A percentile compares a stretch with the other conserved stretches of the same genome.
Conservation (phyloP, 805 yeast species). For the Starmerella lactis-condensi region DNA sequence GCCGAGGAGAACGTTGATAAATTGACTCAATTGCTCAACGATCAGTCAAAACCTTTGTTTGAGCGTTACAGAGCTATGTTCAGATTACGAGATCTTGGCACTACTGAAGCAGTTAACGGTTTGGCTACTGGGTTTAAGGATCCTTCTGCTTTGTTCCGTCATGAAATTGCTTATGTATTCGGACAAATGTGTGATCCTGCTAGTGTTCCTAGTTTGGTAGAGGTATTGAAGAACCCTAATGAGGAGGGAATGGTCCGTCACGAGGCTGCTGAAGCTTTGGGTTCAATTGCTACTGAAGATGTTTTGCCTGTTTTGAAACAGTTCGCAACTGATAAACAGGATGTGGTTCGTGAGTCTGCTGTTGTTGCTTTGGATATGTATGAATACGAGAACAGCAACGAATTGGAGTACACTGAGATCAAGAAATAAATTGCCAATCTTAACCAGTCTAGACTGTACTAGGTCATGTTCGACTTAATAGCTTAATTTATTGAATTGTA, state of each 20-base stretch:
- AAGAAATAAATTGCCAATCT: too few species aligned
- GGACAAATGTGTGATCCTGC: constrained; percentile 93
- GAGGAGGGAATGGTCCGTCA: constrained; percentile 99
- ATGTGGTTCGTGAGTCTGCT: constrained; percentile 91
- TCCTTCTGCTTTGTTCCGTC: constrained; percentile 84
- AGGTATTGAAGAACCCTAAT: constrained; percentile 51
- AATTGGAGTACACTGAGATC: constrained; percentile 51
- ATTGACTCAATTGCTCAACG: constrained; percentile 50
- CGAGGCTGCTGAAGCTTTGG: constrained; percentile 98
- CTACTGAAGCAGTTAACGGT: constrained; percentile 82
- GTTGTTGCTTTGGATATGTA: constrained; percentile 96
- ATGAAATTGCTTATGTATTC: constrained; percentile 94
- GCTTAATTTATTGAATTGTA: too few species aligned
- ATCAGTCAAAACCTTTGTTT: constrained; percentile 61
- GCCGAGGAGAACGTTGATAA: constrained; percentile 43
- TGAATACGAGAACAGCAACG: constrained; percentile 75
- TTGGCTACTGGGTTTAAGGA: constrained; percentile 79
- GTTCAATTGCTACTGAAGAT: constrained; percentile 90
- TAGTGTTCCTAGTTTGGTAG: constrained; percentile 69
- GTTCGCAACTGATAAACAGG: constrained; percentile 62
- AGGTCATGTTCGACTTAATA: too few species aligned
- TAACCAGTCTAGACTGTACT: too few species aligned
- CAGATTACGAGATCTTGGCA: constrained; percentile 84
- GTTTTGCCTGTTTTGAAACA: constrained; percentile 72
- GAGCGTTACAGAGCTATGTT: constrained; percentile 98